Evolutionary conservation across 169 alveolate genomes (phyloP).

Genomic region (Eimeria necatrix): DNA sequence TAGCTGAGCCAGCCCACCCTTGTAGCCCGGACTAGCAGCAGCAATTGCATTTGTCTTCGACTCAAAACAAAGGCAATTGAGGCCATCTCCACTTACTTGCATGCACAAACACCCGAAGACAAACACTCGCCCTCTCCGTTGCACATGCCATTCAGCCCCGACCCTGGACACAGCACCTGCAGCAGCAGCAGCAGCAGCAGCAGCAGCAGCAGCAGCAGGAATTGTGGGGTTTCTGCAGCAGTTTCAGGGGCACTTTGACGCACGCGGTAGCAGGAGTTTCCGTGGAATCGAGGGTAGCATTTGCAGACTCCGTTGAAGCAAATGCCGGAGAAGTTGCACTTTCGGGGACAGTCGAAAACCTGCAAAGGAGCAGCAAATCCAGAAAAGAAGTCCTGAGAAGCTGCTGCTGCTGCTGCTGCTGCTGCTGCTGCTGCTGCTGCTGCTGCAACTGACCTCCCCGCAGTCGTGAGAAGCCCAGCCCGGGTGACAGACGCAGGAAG

Average conservation of each 20-base stretch:
- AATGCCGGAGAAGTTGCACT: constrained; percentile 71
- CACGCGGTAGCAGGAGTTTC: constrained; percentile 73
- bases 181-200: background rate
- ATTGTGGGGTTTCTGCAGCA: background rate
- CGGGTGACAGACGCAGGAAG: constrained; percentile 60
- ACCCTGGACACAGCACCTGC: constrained; percentile 75
- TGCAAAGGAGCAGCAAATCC: background rate
- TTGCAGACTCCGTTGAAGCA: constrained; percentile 73
- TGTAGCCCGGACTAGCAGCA: constrained; percentile 41
- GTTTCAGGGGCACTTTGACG: background rate
- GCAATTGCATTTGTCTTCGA: background rate
- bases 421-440: too few species aligned
- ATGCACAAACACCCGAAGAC: constrained; percentile 58
- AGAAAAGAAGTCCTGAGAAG: background rate
- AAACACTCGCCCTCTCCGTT: constrained; percentile 71
- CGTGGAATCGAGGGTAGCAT: constrained; percentile 70
- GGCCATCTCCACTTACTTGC: constrained; percentile 61
- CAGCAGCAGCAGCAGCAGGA: background rate
- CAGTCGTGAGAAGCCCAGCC: constrained; percentile 76
- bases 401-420: too few species aligned
- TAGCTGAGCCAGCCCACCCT: background rate
- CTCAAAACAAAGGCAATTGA: background rate
- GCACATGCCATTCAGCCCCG: constrained; percentile 71
- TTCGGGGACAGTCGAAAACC: constrained; percentile 65
- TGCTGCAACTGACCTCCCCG: constrained; percentile 58